phyloP scores from a whole-genome alignment of 106 monocot genomes.

The Allium fistulosum region DNA sequence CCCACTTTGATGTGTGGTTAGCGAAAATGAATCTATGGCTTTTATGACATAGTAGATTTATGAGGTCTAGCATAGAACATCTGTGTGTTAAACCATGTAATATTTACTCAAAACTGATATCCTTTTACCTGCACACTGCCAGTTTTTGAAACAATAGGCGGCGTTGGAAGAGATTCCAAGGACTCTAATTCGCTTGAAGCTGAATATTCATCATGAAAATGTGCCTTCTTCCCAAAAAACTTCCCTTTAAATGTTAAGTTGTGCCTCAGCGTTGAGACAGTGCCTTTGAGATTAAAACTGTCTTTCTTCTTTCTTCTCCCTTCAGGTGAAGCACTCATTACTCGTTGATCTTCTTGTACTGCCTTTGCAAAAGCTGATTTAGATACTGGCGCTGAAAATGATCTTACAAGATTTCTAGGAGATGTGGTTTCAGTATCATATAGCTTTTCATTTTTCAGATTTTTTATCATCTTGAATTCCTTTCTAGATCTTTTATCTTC shows the following conservation, averaged over 20 bases:
- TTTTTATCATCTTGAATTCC: conserved; percentile 32
- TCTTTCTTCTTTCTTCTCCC: conserved; percentile 48
- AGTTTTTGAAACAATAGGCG: conserved; percentile 30
- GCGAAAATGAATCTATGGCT: neutral
- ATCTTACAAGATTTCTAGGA: conserved; percentile 60
- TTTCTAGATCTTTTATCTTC: conserved; percentile 24
- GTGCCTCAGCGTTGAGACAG: conserved; percentile 50
- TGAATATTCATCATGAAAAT: conserved; percentile 19
- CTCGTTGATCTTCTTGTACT: conserved; percentile 47
- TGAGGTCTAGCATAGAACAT: neutral
- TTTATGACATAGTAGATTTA: neutral
- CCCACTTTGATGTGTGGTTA: neutral
- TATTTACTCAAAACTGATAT: neutral
- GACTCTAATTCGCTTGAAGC: conserved; percentile 20
- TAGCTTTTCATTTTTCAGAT: conserved; percentile 4
- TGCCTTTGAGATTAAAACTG: conserved; percentile 50
- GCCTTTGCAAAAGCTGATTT: conserved; percentile 66
- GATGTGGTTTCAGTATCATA: conserved; percentile 19
- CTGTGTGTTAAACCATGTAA: neutral
- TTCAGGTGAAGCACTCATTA: conserved; percentile 11
- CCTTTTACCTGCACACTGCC: conserved; percentile 30
- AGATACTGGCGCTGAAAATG: conserved; percentile 65
- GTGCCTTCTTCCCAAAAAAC: conserved; percentile 58
- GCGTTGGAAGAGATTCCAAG: conserved; percentile 18
- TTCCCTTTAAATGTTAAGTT: conserved; percentile 54